Conservation (phyloP, 1,284 basidiomycete species). For the Clitocybe nebularis region DNA sequence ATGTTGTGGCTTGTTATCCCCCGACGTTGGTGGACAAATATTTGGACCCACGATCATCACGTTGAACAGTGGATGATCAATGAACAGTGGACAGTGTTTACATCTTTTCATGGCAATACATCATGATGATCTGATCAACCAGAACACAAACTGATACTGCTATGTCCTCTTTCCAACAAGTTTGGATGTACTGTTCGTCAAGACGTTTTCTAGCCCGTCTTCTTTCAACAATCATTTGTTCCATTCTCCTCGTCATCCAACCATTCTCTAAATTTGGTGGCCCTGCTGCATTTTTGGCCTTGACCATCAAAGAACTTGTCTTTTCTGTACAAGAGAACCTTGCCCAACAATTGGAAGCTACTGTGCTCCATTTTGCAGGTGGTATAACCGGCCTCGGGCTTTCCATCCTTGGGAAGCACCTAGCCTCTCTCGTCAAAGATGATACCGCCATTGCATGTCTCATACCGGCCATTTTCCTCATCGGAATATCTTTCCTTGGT, state of each 20-base stretch:
- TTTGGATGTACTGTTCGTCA: constrained; percentile 18
- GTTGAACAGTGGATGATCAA: background rate
- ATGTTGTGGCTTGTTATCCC: background rate
- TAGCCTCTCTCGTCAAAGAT: constrained; percentile 27
- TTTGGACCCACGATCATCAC: background rate
- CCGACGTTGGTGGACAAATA: background rate
- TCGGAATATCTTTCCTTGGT: constrained; percentile 39
- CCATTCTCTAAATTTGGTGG: constrained; percentile 41
- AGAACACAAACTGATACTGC: too few species aligned
- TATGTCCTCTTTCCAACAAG: constrained; percentile 2
- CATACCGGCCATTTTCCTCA: constrained; percentile 38
- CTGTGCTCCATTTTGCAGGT: constrained; percentile 40
- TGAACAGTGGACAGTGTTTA: background rate
- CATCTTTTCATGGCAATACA: background rate
- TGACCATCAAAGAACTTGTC: constrained; percentile 45
- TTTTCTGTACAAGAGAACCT: constrained; percentile 46
- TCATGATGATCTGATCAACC: too few species aligned
- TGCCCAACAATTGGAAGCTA: constrained; percentile 45
- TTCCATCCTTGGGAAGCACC: constrained; percentile 38
- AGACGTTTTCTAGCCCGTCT: constrained; percentile 38
- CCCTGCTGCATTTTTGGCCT: constrained; percentile 37
- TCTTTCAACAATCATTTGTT: constrained; percentile 43
- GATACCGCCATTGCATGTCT: constrained; percentile 28
- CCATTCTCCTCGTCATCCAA: constrained; percentile 35
- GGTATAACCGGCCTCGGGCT: constrained; percentile 39